Base-by-base conservation (phyloP, 805 yeast species). In the Starmera caribaea region DNA sequence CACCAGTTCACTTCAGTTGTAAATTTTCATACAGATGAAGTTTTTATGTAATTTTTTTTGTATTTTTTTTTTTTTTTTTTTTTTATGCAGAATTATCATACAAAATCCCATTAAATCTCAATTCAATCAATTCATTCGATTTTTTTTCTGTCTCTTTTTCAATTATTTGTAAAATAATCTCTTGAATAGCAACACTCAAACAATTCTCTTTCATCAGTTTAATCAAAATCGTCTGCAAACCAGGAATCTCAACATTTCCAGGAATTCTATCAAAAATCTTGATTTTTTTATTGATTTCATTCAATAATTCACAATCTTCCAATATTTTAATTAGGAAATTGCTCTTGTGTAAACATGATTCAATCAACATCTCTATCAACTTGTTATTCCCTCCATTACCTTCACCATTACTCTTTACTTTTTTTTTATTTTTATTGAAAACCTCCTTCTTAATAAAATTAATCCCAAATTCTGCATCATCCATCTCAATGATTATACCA, bases 381-480 rank as follows among this genome's bases (percentile, higher is more conserved):
- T 85, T 94, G 16, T 66, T 58, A 21, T 21, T 21, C 26, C n/a
- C n/a, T n/a, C n/a, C n/a, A n/a, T n/a, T n/a, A 21, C 26, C 6
- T 21, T 21, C 24, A 21, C 24, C 24, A 21, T 21, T 21, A 21
- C 4, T 7, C 4, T 21, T 21, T 7, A 21, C 26, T 7, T 21
- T 21, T 7, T 21, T 21, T 7, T 21, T 21, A 21, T 21, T 21
- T 7, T 21, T 21, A 21, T 21, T 21, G 8, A 9, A 21, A 21
- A 21, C 8, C 26, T 21, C 26, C 4, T 71, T 74, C 10, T 69
- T 69, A 1, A 89, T 92, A 67, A 88, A 92, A 14, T 69, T 71
- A 17, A 92, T 82, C 0, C 97, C 97, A 46, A 74, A 68, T 32
- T 73, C 71, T 0, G 96, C 90, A 54, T 90, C 92, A 40, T 80